Evolutionary conservation across 768 basidiomycete genomes (phyloP), one percentile per base, ranked within the genome.

Genomic region (Termitomyces sp.): DNA sequence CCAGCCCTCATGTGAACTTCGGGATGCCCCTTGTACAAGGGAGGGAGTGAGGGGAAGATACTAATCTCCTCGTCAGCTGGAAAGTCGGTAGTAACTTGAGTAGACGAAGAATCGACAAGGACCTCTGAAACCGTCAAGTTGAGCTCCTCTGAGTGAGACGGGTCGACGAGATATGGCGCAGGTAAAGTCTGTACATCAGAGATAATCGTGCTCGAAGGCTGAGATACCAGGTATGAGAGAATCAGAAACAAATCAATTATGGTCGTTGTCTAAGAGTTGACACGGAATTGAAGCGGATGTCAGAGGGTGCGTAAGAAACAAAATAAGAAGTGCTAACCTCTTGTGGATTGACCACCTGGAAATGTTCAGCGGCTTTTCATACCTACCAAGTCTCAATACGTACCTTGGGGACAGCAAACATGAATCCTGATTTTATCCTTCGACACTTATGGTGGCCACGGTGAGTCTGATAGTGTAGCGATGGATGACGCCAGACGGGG

Each of bases 1-100:
- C 90, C 90, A 63, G 85, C 84, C 51, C 90, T 80, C 56, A 94
- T 81, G 70, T 92, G 91, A 39, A 90, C 70, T 55, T 89, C 87
- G 28, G 89, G 84, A 66, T 89, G 89, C 18, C 91, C 91, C 59
- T 77, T 78, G 67, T 79, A 73, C 39, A 94, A 80, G n/a, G 87
- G 84, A 4, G 92, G 91, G 7, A 94, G 79, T 7, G 76, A 80
- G 3, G 86, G 79, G 68, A 90, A 87, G 28, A 84, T 76, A 42
- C 69, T 68, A 38, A 84, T 83, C 57, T 69, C 56, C 45, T 69
- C 68, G 13, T 68, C 55, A 48, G 55, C 57, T 57, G 64, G 51
- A 40, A 67, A 53, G 50, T 62, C 61, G 61, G 74, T 65, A 62
- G 28, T 32, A 16, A 16, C 28, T 9, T 72, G 89, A 84, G 74